phyloP scores from a whole-genome alignment of 345 rosid genomes.

The Eucalyptus albens region DNA sequence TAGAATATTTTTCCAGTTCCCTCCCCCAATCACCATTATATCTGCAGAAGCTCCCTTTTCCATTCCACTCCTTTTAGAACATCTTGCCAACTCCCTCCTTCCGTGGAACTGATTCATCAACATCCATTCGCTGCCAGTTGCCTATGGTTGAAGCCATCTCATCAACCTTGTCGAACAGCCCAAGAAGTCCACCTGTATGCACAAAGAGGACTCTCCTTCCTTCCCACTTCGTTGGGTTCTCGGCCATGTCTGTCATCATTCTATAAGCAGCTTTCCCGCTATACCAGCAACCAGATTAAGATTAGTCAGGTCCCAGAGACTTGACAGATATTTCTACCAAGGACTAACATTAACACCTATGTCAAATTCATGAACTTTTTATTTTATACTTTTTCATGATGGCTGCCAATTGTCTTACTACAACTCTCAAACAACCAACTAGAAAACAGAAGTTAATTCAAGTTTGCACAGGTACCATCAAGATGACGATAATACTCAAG shows the following conservation, averaged over 20 bases:
- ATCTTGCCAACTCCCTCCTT: constrained; percentile 70
- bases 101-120: constrained; percentile 61
- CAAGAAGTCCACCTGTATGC: constrained; percentile 84
- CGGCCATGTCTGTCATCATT: constrained; percentile 66
- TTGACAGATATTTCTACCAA: background rate
- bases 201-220: constrained; percentile 72
- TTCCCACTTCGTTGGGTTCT: constrained; percentile 70
- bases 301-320: background rate
- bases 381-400: background rate
- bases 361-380: background rate
- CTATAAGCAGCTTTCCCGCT: constrained; percentile 89
- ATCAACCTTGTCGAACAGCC: constrained; percentile 73
- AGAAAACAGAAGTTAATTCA: background rate
- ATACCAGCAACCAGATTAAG: background rate
- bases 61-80: constrained; percentile 24
- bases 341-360: background rate
- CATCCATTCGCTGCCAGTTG: constrained; percentile 59
- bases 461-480: background rate
- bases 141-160: constrained; percentile 50
- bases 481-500: background rate
- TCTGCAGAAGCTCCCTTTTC: background rate
- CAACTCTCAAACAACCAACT: background rate
- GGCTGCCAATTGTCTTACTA: background rate
- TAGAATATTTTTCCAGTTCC: constrained; percentile 79
- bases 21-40: background rate